Base-by-base conservation (phyloP, 257 asterid species). In the Scutellaria galericulata region DNA sequence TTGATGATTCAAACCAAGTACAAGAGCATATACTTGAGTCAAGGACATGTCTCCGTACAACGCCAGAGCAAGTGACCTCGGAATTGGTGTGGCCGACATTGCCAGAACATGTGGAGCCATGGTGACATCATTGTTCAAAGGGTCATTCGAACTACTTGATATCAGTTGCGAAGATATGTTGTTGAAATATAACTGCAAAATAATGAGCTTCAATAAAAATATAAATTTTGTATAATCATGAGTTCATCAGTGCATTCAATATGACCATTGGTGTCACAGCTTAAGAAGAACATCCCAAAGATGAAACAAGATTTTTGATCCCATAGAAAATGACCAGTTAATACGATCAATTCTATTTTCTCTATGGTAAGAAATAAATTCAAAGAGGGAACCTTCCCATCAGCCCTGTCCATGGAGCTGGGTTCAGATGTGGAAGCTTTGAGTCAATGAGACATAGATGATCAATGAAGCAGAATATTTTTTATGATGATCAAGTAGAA, bases 51-150 rank as follows among this genome's bases (percentile, higher is more conserved):
- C 98, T 24, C 96, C 98, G 75, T 94, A 87, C 82, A 94, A 86
- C 47, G 97, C 96, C 79, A 94, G 86, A 56, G 99, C 99, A 74
- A 94, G 89, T 12, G 97, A 86, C 80, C 99, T 91, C 42, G 99
- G 99, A 65, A 94, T 94, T 59, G 99, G 99, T 52, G 99, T 94
- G 76, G 99, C 99, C 37, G 99, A 91, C 96, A 94, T 84, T 68
- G 99, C 96, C 60, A 94, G 88, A 75, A 94, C 92, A 79, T 94
- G 99, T 27, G 99, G 99, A 69, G 93, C 97, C 97, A 94, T 91
- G 71, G 73, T 22, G 4, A 74, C 73, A 56, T 75, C 83, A 70
- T 77, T 77, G 64, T 85, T 81, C 57, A 57, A 22, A 64, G 85
- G 54, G 44, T 80, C 93, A 35, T 74, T 83, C 60, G 87, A 65